These are phyloP conservation scores for Zychaea mexicana DNA, from an alignment of 371 early-diverging fungal species.

Conservation along the genomic window DNA sequence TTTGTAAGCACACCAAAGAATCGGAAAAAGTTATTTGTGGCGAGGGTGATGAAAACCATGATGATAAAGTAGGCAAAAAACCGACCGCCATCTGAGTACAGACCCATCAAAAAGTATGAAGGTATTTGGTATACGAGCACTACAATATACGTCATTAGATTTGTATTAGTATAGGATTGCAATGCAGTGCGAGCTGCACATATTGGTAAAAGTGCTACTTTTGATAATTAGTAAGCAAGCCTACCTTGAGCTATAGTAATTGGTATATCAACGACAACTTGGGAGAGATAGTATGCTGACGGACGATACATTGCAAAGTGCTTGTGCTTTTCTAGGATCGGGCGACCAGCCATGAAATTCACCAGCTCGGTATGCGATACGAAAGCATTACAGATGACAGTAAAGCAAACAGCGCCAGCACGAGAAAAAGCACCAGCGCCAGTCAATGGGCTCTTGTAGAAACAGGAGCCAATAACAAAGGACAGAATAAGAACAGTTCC, in stretches of 20 bases:
- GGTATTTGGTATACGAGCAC: constrained; percentile 17
- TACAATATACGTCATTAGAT: neutral
- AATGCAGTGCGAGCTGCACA: too few relatives aligned
- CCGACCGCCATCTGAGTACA: constrained; percentile 46
- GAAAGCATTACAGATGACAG: constrained; percentile 56
- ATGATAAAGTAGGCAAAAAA: constrained; percentile 48
- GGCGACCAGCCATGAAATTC: constrained; percentile 54
- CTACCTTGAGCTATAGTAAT: constrained; percentile 40
- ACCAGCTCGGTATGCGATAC: constrained; percentile 55
- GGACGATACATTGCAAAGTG: constrained; percentile 67
- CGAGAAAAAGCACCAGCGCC: constrained; percentile 68
- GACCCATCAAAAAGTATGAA: constrained; percentile 51
- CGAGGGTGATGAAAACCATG: constrained; percentile 34
- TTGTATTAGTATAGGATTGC: too few relatives aligned
- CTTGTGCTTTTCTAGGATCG: constrained; percentile 68
- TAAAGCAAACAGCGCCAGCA: constrained; percentile 62
- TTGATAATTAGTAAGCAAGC: too few relatives aligned
- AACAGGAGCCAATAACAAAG: constrained; percentile 66
- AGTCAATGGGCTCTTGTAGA: constrained; percentile 52
- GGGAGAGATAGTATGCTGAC: constrained; percentile 59
- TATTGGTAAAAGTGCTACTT: too few relatives aligned
- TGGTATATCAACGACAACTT: constrained; percentile 45
- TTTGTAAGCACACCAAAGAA: constrained; percentile 48
- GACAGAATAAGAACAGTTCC: constrained; percentile 60
- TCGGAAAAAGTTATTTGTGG: constrained; percentile 49